Conservation (phyloP, 108 stramenopile genomes). For the Pinguiococcus pyrenoidosus region DNA sequence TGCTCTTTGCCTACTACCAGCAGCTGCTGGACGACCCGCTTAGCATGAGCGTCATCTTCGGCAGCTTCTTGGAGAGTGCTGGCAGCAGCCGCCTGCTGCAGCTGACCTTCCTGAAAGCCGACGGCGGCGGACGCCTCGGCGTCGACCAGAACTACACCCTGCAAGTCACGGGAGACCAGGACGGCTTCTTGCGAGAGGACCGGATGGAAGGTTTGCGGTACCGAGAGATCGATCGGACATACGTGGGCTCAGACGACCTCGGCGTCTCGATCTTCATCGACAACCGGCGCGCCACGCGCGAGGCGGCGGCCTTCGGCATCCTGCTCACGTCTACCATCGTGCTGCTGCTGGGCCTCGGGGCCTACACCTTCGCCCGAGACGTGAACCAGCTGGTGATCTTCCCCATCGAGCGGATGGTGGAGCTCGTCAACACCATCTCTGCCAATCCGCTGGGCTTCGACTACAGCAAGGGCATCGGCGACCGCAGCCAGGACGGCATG, state of each 20-base stretch:
- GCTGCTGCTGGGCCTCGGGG: slow-evolving; percentile 40
- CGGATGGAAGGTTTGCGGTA: too few species aligned
- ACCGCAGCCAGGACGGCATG: too few species aligned
- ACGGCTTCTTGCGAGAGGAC: too few species aligned
- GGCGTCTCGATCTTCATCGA: slow-evolving; percentile 32
- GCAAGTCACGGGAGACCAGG: not conserved
- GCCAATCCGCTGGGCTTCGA: slow-evolving; percentile 11
- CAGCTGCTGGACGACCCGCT: not conserved
- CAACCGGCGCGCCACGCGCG: slow-evolving; percentile 13
- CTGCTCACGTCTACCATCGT: slow-evolving; percentile 49
- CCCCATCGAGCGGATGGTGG: slow-evolving; percentile 58
- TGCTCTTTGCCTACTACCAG: not conserved
- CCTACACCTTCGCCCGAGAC: slow-evolving; percentile 44
- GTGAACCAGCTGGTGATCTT: slow-evolving; percentile 52
- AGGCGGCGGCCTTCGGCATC: slow-evolving; percentile 34
- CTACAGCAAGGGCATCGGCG: too few species aligned
- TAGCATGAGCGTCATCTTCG: not conserved
- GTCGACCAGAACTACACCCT: not conserved
- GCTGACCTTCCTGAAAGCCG: too few species aligned
- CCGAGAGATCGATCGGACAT: too few species aligned
- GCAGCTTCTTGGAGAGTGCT: not conserved
- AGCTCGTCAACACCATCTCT: slow-evolving; percentile 12
- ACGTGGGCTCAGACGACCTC: too few species aligned
- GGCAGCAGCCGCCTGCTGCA: too few species aligned
- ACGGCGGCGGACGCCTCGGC: not conserved